A percentile compares a stretch with the other conserved stretches of the same genome.
These are phyloP conservation scores for Apiospora kogelbergensis DNA, from an alignment of 2,329 filamentous ascomycete species.

Conservation along the genomic window DNA sequence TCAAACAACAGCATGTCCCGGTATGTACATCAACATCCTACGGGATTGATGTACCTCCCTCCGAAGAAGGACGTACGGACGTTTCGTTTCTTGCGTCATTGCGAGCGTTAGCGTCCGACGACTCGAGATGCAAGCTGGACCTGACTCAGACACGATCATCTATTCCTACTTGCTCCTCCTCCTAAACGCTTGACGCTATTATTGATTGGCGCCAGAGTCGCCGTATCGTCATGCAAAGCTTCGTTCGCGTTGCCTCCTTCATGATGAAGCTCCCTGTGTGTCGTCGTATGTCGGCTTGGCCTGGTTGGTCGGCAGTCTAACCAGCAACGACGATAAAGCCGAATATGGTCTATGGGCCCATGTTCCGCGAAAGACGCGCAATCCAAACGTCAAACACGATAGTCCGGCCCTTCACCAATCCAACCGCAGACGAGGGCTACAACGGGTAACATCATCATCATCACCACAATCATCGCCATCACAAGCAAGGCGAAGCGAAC, in stretches of 20 bases:
- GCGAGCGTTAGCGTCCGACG: not conserved
- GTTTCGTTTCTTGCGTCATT: constrained; percentile 7
- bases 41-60: not conserved
- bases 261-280: not conserved
- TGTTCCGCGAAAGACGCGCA: not conserved
- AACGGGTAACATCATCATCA: not conserved
- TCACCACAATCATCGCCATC: not conserved
- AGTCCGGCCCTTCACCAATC: not conserved
- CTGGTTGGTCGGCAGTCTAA: not conserved
- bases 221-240: constrained; percentile 3
- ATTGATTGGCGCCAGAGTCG: constrained; percentile 1
- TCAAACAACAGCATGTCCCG: not conserved
- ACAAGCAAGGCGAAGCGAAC: not conserved
- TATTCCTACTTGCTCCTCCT: too few relatives aligned
- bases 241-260: not conserved
- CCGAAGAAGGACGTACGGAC: not conserved
- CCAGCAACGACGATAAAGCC: not conserved
- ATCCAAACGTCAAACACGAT: constrained; percentile 2
- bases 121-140: constrained; percentile 4
- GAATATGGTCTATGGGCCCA: not conserved
- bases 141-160: constrained; percentile 2
- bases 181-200: not conserved
- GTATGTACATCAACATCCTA: not conserved
- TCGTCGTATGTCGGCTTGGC: not conserved
- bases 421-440: not conserved